These are phyloP conservation scores for Suillus cothurnatus DNA, from an alignment of 768 basidiomycete species.

Conservation along the genomic window DNA sequence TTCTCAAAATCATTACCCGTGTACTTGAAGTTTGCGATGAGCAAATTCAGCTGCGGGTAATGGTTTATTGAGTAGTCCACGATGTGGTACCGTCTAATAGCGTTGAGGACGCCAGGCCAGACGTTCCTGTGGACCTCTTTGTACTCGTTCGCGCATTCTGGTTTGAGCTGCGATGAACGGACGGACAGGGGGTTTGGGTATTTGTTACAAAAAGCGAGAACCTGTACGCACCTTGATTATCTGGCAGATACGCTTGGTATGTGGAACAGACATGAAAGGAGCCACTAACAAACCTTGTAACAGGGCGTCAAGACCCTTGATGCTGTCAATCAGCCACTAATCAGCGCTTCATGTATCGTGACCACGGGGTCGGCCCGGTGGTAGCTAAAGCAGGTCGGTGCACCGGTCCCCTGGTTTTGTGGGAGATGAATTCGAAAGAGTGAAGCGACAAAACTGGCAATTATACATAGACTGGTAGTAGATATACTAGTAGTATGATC, in stretches of 20 bases:
- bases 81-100: conserved; percentile 63
- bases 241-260: conserved; percentile 65
- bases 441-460: neutral
- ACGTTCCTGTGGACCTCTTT: conserved; percentile 59
- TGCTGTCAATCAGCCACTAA: neutral
- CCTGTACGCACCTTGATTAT: conserved; percentile 57
- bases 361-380: neutral
- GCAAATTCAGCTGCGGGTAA: conserved; percentile 59
- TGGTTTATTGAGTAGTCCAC: conserved; percentile 79
- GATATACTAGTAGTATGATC: neutral
- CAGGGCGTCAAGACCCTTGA: neutral
- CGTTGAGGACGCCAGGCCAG: conserved; percentile 70
- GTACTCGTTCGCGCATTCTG: conserved; percentile 52
- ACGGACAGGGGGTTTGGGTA: neutral
- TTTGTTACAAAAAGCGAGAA: neutral
- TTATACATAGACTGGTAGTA: neutral
- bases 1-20: conserved; percentile 61
- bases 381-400: neutral
- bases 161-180: conserved; percentile 50
- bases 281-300: neutral
- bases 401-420: neutral
- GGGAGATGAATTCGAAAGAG: neutral
- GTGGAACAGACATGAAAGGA: conserved; percentile 1
- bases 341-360: neutral
- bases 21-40: conserved; percentile 84